Evolutionary conservation across 2,329 filamentous ascomycete species (phyloP).

Genomic region (Nannizziopsis barbatae): DNA sequence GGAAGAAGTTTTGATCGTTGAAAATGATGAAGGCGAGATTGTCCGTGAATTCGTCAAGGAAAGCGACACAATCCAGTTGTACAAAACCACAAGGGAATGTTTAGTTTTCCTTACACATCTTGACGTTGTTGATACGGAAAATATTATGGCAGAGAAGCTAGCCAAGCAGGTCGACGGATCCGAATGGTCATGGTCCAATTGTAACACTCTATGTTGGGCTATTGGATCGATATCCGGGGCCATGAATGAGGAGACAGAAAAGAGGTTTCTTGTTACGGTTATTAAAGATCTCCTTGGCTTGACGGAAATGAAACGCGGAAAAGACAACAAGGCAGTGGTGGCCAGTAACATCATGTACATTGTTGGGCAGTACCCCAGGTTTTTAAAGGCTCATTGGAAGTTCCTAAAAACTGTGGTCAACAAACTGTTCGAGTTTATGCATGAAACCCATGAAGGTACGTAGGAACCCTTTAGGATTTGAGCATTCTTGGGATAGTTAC

Average conservation of each 20-base stretch:
- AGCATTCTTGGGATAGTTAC: neutral
- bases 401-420: conserved; percentile 99
- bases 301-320: conserved; percentile 98
- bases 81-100: conserved; percentile 97
- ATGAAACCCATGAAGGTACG: conserved; percentile 88
- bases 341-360: conserved; percentile 99
- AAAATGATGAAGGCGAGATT: conserved; percentile 98
- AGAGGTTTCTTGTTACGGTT: conserved; percentile 93
- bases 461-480: neutral
- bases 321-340: conserved; percentile 98
- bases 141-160: conserved; percentile 98
- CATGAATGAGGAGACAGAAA: conserved; percentile 99
- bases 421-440: conserved; percentile 99
- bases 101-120: conserved; percentile 94
- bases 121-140: conserved; percentile 93
- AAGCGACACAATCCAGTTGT: conserved; percentile 95
- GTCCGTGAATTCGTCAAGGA: conserved; percentile 99
- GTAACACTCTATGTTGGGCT: conserved; percentile 98
- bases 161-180: conserved; percentile 85
- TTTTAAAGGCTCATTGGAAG: conserved; percentile 98
- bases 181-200: conserved; percentile 99
- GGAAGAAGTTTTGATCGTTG: conserved; percentile 96
- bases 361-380: conserved; percentile 94
- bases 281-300: conserved; percentile 95
- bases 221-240: conserved; percentile 97